Conservation (phyloP, 2,329 filamentous ascomycete species). For the Blastomyces emzantsi region DNA sequence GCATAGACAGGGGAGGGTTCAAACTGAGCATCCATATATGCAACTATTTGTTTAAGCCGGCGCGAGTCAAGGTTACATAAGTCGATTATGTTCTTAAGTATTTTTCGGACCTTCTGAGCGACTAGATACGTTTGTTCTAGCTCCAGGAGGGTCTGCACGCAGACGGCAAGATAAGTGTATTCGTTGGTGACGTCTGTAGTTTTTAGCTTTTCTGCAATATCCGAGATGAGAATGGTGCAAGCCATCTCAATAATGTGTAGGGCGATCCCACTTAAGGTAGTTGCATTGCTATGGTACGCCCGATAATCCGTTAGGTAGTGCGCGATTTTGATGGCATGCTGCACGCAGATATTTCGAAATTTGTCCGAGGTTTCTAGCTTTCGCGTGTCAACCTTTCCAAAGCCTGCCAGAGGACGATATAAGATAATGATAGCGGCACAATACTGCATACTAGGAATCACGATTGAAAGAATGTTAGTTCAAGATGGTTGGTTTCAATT, state of each 20-base stretch:
- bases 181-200: slow-evolving; percentile 10
- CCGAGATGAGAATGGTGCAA: slow-evolving; percentile 14
- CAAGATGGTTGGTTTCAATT: neutral
- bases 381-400: slow-evolving; percentile 6
- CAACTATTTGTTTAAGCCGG: slow-evolving; percentile 1
- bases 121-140: slow-evolving; percentile 17
- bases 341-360: slow-evolving; percentile 14
- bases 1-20: neutral
- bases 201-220: slow-evolving; percentile 13
- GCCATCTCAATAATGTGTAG: slow-evolving; percentile 16
- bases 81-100: slow-evolving; percentile 9
- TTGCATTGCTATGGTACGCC: slow-evolving; percentile 11
- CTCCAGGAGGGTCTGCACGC: slow-evolving; percentile 16
- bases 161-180: slow-evolving; percentile 14
- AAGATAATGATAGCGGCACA: slow-evolving; percentile 11
- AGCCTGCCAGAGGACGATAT: slow-evolving; percentile 11
- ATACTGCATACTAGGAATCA: slow-evolving; percentile 12
- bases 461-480: neutral
- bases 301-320: slow-evolving; percentile 13
- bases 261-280: slow-evolving; percentile 13
- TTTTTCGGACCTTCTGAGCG: slow-evolving; percentile 12
- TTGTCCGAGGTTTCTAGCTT: neutral
- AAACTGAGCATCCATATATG: neutral
- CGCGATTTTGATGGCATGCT: slow-evolving; percentile 13
- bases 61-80: slow-evolving; percentile 9